phyloP scores from a whole-genome alignment of 371 early-diverging fungal genomes.

The Mucor piriformis region DNA sequence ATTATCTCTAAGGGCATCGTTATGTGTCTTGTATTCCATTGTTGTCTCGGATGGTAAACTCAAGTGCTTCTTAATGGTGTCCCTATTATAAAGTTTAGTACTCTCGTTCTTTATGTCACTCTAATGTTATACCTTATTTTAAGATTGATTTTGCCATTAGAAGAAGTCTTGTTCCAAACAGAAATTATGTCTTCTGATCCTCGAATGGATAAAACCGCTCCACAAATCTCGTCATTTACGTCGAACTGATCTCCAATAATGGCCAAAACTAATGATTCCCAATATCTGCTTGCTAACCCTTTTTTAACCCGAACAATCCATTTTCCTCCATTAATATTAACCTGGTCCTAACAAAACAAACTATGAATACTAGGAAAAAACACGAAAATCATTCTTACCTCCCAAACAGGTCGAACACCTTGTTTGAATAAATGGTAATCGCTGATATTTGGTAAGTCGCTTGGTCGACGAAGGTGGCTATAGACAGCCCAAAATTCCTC shows the following conservation, averaged over 20 bases:
- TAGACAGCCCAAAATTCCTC: constrained; percentile 96
- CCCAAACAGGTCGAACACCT: constrained; percentile 98
- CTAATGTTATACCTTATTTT: constrained; percentile 82
- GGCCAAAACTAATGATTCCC: constrained; percentile 92
- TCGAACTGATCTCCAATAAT: constrained; percentile 93
- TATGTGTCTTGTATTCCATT: constrained; percentile 98
- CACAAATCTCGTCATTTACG: constrained; percentile 90
- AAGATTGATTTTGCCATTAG: constrained; percentile 80
- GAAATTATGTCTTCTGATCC: constrained; percentile 94
- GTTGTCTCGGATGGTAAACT: constrained; percentile 83
- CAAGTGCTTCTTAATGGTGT: constrained; percentile 86
- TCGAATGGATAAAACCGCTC: constrained; percentile 93
- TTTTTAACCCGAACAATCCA: constrained; percentile 97
- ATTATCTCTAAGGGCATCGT: constrained; percentile 81
- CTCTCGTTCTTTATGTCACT: no score
- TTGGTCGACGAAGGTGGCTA: constrained; percentile 82
- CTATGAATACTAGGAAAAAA: background rate
- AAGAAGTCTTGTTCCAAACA: constrained; percentile 91
- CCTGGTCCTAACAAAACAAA: constrained; percentile 68
- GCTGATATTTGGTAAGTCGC: constrained; percentile 86
- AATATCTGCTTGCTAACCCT: constrained; percentile 90
- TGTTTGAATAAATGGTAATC: constrained; percentile 96
- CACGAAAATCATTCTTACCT: constrained; percentile 53
- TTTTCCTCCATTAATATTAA: constrained; percentile 94
- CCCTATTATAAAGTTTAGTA: no score